Conservation (phyloP, 495 filamentous ascomycete species). For the Chaetomium cochliodes region DNA sequence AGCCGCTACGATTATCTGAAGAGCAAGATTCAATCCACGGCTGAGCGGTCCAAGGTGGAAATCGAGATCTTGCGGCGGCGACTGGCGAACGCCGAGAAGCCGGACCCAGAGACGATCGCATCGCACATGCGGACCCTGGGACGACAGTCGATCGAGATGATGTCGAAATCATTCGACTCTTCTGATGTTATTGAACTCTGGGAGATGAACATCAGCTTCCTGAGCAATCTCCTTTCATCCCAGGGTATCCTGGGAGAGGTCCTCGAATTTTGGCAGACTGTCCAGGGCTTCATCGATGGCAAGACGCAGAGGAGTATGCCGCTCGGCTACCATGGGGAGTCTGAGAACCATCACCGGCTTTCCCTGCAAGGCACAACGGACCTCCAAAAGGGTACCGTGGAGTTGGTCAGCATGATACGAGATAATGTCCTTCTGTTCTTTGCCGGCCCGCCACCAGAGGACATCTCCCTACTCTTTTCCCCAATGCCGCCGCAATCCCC, state of each 20-base stretch:
- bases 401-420: conserved; percentile 77
- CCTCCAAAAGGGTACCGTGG: conserved; percentile 72
- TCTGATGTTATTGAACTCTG: conserved; percentile 81
- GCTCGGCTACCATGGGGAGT: conserved; percentile 78
- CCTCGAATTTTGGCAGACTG: conserved; percentile 89
- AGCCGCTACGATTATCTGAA: conserved; percentile 87
- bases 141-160: conserved; percentile 57
- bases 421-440: conserved; percentile 78
- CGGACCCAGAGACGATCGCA: conserved; percentile 64
- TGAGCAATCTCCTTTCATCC: conserved; percentile 69
- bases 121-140: conserved; percentile 69
- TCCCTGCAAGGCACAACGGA: conserved; percentile 66
- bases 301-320: conserved; percentile 79
- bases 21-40: conserved; percentile 71
- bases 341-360: conserved; percentile 78
- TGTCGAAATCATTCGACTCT: conserved; percentile 62
- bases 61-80: conserved; percentile 85
- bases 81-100: conserved; percentile 69
- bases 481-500: conserved; percentile 73
- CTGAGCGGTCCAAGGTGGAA: conserved; percentile 81
- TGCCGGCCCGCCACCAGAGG: conserved; percentile 84
- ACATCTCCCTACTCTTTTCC: conserved; percentile 79
- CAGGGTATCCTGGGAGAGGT: conserved; percentile 85
- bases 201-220: conserved; percentile 73
- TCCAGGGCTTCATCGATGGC: conserved; percentile 85